These are phyloP conservation scores for Trichoderma harzianum DNA, from an alignment of 2,329 filamentous ascomycete species.

Conservation along the genomic window DNA sequence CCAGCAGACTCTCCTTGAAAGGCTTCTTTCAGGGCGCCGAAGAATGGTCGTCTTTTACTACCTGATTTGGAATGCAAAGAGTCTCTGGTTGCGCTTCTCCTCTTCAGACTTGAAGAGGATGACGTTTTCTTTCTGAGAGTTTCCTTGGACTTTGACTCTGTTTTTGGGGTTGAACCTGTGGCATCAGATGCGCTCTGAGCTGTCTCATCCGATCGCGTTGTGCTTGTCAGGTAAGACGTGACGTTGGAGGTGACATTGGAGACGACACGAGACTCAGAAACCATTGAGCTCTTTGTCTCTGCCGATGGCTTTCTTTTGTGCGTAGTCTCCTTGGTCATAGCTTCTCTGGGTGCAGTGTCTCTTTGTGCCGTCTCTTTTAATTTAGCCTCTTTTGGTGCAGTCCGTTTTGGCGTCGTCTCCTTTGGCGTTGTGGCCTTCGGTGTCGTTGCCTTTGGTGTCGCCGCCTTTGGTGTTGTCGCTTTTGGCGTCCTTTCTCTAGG, in stretches of 20 bases:
- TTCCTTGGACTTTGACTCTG: not conserved
- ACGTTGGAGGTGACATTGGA: conserved; percentile 11
- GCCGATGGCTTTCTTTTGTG: conserved; percentile 25
- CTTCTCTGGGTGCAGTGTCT: not conserved
- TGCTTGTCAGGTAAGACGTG: conserved; percentile 16
- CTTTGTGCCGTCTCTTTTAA: not conserved
- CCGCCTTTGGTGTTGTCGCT: not conserved
- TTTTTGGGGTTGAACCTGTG: conserved; percentile 12
- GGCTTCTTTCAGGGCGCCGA: conserved; percentile 58
- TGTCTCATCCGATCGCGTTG: conserved; percentile 5
- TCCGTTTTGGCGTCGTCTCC: not conserved
- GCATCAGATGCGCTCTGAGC: not conserved
- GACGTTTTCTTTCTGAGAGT: conserved; percentile 28
- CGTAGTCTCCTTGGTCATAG: not conserved
- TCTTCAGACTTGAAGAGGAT: conserved; percentile 45
- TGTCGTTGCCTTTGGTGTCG: not conserved
- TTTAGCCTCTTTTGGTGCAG: not conserved
- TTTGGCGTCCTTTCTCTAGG: not conserved
- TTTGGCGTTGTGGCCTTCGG: not conserved
- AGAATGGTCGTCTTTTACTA: conserved; percentile 48
- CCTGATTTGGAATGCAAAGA: conserved; percentile 44
- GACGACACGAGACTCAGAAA: conserved; percentile 23
- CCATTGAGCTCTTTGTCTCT: conserved; percentile 23
- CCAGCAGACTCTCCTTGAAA: conserved; percentile 59
- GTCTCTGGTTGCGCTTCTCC: conserved; percentile 54